Conservation (phyloP, 257 asterid species). For the Fraxinus americana region DNA sequence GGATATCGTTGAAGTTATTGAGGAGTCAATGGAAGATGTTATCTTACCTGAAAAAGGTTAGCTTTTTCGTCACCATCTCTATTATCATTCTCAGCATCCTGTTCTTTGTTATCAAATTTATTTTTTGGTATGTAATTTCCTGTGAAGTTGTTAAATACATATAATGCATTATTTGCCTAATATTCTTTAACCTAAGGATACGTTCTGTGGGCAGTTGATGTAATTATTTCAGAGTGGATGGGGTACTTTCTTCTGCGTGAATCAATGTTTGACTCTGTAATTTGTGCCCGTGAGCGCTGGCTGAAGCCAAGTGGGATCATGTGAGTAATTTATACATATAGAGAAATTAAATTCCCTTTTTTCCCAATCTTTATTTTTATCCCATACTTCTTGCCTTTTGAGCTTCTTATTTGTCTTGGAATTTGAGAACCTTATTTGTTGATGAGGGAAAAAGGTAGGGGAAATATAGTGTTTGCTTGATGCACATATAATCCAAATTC, state of each 20-base stretch:
- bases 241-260: constrained; percentile 98
- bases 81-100: not conserved
- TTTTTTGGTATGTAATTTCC: not conserved
- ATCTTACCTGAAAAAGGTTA: constrained; percentile 90
- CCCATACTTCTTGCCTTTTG: constrained; percentile 3
- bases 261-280: constrained; percentile 97
- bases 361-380: not conserved
- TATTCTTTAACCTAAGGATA: not conserved
- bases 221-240: constrained; percentile 99
- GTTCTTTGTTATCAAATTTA: not conserved
- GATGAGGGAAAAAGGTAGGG: not conserved
- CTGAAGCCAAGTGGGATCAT: constrained; percentile 84
- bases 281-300: constrained; percentile 95
- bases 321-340: constrained; percentile 49
- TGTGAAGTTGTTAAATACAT: not conserved
- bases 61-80: not conserved
- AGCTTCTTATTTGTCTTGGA: not conserved
- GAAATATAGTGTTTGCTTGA: not conserved
- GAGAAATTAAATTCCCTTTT: not conserved
- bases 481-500: not conserved
- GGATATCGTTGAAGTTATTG: constrained; percentile 83
- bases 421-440: not conserved
- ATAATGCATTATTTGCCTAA: constrained; percentile 15
- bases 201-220: constrained; percentile 64
- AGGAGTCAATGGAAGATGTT: constrained; percentile 89